Evolutionary conservation across 768 basidiomycete genomes (phyloP).

Genomic region (Steccherinum ochraceum): DNA sequence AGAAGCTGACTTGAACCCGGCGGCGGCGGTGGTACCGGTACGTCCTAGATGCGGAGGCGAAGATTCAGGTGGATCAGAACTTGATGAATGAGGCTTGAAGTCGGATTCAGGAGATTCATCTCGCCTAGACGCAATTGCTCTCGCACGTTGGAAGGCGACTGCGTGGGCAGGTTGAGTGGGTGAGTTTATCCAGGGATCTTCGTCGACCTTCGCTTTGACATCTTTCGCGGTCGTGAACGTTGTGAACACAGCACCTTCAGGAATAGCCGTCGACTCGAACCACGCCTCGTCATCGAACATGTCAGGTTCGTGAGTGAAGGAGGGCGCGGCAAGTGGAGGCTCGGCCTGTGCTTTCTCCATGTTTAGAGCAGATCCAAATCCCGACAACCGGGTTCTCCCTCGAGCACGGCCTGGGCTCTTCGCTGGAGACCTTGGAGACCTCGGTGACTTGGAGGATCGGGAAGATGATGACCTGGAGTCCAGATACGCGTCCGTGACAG

Average conservation of each 20-base stretch:
- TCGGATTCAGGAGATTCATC: background rate
- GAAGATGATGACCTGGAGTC: background rate
- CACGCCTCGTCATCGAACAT: background rate
- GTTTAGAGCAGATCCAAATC: conserved; percentile 8
- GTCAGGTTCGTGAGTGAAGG: conserved; percentile 11
- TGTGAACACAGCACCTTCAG: background rate
- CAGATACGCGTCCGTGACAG: background rate
- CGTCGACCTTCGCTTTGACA: background rate
- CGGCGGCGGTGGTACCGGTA: background rate
- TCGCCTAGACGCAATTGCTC: background rate
- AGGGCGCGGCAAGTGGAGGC: background rate
- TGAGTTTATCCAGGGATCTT: conserved; percentile 9
- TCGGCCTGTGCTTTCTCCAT: background rate
- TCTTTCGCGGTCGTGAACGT: conserved; percentile 9
- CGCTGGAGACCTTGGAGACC: background rate
- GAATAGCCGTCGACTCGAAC: conserved; percentile 5
- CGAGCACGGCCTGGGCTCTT: background rate
- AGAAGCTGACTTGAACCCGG: background rate
- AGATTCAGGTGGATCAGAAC: background rate
- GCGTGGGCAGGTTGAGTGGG: conserved; percentile 1
- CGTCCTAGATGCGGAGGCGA: background rate
- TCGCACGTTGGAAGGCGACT: conserved; percentile 12
- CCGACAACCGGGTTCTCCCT: background rate
- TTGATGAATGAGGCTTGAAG: background rate
- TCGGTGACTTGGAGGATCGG: background rate